phyloP scores from a whole-genome alignment of 2,329 filamentous ascomycete genomes.

The Tolypocladium endophyticum region DNA sequence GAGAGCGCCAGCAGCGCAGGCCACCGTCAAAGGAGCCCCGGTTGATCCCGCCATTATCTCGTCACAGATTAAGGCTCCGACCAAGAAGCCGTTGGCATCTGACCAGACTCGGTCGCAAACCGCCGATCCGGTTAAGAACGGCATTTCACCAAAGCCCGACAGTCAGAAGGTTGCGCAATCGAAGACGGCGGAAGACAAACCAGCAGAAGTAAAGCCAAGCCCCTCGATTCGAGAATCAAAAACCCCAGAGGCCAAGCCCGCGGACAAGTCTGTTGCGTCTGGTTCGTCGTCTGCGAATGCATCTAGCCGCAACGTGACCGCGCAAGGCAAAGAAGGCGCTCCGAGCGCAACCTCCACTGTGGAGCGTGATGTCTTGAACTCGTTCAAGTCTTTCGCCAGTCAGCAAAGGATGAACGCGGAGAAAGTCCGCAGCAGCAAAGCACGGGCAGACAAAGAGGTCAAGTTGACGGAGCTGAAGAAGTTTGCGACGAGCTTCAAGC shows the following conservation, averaged over 20 bases:
- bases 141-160: slow-evolving; percentile 15
- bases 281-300: slow-evolving; percentile 24
- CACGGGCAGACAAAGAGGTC: slow-evolving; percentile 71
- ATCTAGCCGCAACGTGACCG: slow-evolving; percentile 27
- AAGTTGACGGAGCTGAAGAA: slow-evolving; percentile 93
- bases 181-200: slow-evolving; percentile 21
- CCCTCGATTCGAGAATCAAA: slow-evolving; percentile 16
- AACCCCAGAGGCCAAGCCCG: slow-evolving; percentile 16
- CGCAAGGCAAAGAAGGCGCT: slow-evolving; percentile 25
- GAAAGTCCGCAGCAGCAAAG: slow-evolving; percentile 45
- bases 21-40: slow-evolving; percentile 65
- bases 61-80: slow-evolving; percentile 53
- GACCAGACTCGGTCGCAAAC: slow-evolving; percentile 14
- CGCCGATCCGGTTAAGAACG: slow-evolving; percentile 19
- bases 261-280: slow-evolving; percentile 12
- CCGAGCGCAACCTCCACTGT: slow-evolving; percentile 44
- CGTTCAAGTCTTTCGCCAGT: slow-evolving; percentile 54
- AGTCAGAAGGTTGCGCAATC: slow-evolving; percentile 14
- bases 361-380: slow-evolving; percentile 49
- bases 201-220: slow-evolving; percentile 17
- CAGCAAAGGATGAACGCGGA: slow-evolving; percentile 45
- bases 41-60: slow-evolving; percentile 87
- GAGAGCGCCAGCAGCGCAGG: slow-evolving; percentile 63
- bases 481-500: slow-evolving; percentile 88
- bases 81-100: slow-evolving; percentile 23